phyloP scores from a whole-genome alignment of 768 basidiomycete species.

The Daedaleopsis sinensis region DNA sequence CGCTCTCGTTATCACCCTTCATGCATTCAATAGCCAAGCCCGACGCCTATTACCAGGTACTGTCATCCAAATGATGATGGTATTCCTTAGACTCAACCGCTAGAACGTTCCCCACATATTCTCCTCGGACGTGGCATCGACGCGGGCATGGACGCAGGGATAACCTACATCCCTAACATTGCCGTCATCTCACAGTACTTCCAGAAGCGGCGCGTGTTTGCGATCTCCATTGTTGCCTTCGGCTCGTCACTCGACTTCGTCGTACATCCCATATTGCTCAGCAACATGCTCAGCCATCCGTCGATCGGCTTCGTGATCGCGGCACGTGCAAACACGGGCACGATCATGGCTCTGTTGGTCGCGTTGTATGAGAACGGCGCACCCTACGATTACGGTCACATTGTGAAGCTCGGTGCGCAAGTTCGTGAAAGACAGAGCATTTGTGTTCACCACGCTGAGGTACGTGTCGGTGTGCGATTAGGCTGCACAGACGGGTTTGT shows the following conservation, averaged over 20 bases:
- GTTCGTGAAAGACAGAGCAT: slow-evolving; percentile 28
- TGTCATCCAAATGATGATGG: no score
- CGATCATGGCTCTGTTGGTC: slow-evolving; percentile 21
- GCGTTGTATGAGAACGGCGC: no score
- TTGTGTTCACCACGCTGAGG: slow-evolving; percentile 27
- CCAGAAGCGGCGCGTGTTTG: slow-evolving; percentile 40
- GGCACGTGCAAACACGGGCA: slow-evolving; percentile 31
- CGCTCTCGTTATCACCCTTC: slow-evolving; percentile 30
- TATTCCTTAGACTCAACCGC: no score
- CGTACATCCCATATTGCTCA: slow-evolving; percentile 35
- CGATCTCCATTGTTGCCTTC: slow-evolving; percentile 47
- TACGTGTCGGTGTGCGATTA: slow-evolving; percentile 14
- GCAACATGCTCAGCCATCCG: slow-evolving; percentile 25
- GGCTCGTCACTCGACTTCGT: slow-evolving; percentile 35
- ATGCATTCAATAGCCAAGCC: slow-evolving; percentile 34
- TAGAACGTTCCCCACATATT: no score
- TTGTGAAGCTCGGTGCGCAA: slow-evolving; percentile 21
- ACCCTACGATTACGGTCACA: no score
- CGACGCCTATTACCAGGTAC: slow-evolving; percentile 47
- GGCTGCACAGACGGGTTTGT: neutral
- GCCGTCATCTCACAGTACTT: slow-evolving; percentile 50
- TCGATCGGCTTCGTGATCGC: slow-evolving; percentile 31
- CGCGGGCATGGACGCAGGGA: slow-evolving; percentile 44
- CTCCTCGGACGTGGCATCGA: slow-evolving; percentile 49
- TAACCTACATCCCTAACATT: slow-evolving; percentile 48